Percentiles rank a stretch among this genome's conserved stretches.
Evolutionary conservation across 306 rosid species (phyloP).

Genomic region (Ammopiptanthus mongolicus): DNA sequence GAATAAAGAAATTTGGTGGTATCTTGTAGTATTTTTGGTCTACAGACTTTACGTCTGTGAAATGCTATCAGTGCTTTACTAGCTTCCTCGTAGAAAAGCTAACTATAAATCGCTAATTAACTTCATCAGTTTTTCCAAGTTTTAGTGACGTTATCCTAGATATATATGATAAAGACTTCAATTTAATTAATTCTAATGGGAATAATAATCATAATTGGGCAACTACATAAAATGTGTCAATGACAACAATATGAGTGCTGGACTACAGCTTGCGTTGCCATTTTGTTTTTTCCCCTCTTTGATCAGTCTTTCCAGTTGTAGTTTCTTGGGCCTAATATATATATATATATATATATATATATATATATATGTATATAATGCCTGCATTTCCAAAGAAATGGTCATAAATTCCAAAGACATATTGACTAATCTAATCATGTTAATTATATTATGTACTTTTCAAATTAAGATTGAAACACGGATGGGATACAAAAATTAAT

Average conservation of each 20-base stretch:
- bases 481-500: too few species aligned
- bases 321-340: neutral
- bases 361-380: too few species aligned
- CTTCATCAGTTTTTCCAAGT: slow-evolving; percentile 9
- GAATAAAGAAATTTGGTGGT: neutral
- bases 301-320: neutral
- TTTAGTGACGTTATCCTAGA: slow-evolving; percentile 17
- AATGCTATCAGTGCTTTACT: neutral
- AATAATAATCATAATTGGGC: slow-evolving; percentile 12
- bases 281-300: too few species aligned
- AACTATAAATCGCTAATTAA: neutral
- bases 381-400: too few species aligned
- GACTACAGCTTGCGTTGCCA: slow-evolving; percentile 20
- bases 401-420: too few species aligned
- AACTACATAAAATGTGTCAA: slow-evolving; percentile 32
- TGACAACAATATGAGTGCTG: slow-evolving; percentile 62
- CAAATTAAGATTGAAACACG: too few species aligned
- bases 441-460: too few species aligned
- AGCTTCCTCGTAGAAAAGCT: neutral
- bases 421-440: too few species aligned
- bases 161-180: slow-evolving; percentile 19
- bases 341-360: too few species aligned
- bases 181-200: neutral
- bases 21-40: neutral
- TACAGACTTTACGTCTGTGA: neutral